Evolutionary conservation across 306 rosid genomes (phyloP).

Genomic region (Pyrus communis): DNA sequence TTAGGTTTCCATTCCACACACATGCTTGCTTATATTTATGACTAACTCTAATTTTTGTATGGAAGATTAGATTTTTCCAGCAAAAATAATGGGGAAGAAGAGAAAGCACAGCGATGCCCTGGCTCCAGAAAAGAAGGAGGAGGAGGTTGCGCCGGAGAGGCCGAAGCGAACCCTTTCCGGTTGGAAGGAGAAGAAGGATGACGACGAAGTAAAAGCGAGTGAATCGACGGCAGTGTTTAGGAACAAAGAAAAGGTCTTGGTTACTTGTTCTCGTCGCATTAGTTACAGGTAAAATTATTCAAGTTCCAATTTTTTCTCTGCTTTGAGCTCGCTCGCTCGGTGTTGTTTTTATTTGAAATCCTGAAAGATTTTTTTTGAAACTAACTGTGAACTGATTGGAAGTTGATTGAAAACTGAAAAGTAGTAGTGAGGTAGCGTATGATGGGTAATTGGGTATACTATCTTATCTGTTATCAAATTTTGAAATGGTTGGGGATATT

Average conservation of each 20-base stretch:
- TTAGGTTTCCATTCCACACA: not conserved
- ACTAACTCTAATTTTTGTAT: not conserved
- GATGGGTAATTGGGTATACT: not conserved
- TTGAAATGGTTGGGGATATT: not conserved
- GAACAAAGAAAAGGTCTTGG: conserved; percentile 86
- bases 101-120: conserved; percentile 62
- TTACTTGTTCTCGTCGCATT: conserved; percentile 93
- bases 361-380: not conserved
- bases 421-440: not conserved
- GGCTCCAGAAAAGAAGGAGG: conserved; percentile 45
- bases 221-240: conserved; percentile 40
- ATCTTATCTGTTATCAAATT: not conserved
- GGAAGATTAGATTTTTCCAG: not conserved
- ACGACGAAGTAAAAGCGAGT: not conserved
- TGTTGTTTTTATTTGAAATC: not conserved
- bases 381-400: not conserved
- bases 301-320: not conserved
- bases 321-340: not conserved
- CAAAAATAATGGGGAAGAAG: conserved; percentile 63
- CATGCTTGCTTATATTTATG: not conserved
- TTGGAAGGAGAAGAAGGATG: conserved; percentile 53
- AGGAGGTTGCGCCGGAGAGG: conserved; percentile 62
- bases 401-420: not conserved
- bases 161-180: conserved; percentile 70
- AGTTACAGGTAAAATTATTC: conserved; percentile 46